phyloP scores from a whole-genome alignment of 2,329 filamentous ascomycete species.

The Ophiostoma sp. region DNA sequence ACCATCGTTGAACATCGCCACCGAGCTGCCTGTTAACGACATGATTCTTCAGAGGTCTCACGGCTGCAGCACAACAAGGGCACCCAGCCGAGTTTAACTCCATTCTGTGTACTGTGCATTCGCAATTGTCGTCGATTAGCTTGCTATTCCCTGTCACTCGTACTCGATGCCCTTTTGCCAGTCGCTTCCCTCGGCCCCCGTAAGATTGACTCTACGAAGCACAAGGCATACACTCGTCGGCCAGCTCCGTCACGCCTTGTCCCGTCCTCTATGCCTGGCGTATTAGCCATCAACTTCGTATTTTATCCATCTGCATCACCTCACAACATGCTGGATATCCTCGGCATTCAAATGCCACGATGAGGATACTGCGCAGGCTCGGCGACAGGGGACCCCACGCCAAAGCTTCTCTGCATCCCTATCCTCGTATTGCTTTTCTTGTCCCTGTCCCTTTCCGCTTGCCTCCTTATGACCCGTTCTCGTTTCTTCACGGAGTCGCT shows the following conservation, averaged over 20 bases:
- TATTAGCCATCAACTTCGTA: not conserved
- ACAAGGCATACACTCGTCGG: no score
- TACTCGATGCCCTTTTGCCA: no score
- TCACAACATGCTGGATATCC: not conserved
- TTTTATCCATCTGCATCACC: not conserved
- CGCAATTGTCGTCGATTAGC: not conserved
- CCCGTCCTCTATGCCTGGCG: not conserved
- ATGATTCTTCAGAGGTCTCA: slow-evolving; percentile 1
- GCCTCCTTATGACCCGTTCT: no score
- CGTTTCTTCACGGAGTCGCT: not conserved
- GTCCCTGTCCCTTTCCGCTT: not conserved
- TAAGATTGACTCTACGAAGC: no score
- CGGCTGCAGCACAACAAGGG: not conserved
- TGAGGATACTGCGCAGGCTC: not conserved
- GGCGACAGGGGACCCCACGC: not conserved
- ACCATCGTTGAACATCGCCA: not conserved
- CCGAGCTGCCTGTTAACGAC: not conserved
- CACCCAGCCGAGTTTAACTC: not conserved
- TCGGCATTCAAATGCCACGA: not conserved
- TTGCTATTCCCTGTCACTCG: not conserved
- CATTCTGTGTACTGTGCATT: not conserved
- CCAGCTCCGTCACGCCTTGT: no score
- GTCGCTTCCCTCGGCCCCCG: no score
- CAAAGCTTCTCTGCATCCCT: not conserved
- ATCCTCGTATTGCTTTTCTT: slow-evolving; percentile 1